Evolutionary conservation across 106 monocot species (phyloP), one percentile per base, ranked within the genome.

Genomic region (Dioscorea zingiberensis): DNA sequence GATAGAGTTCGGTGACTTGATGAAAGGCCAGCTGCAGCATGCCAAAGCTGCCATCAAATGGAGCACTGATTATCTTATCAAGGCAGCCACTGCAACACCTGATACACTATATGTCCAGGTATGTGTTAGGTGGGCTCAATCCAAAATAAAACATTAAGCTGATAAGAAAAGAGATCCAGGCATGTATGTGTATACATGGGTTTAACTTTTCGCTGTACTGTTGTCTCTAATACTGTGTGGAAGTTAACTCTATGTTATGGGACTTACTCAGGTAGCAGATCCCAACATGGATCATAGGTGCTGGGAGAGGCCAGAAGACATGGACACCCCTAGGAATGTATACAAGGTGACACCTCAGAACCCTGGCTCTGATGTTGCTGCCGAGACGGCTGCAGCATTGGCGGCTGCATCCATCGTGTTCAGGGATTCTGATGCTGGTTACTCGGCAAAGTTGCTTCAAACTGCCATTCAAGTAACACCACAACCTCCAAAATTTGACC

Each of bases 291-390:
- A 91, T 23, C 91, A 87, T 30, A 68, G 62, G 21, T 91, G 91
- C 78, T 91, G 88, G 93, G 93, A 88, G 77, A 77, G 87, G 66
- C 92, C 87, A 1, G 92, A 93, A 25, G 92, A 84, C 79, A 91
- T 91, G 87, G 91, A 87, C 77, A 92, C 87, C 4, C 79, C 82
- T 21, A 72, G 91, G 4, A 83, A 58, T 18, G 85, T 80, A 10
- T 90, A 85, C 77, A 79, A 62, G 48, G 81, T 91, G 17, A 75
- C 84, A n/a, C 21, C 25, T 10, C 76, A 87, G 44, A 87, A 71
- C 55, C 91, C 91, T 10, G 87, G 91, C 1, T 87, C 87, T 8
- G 91, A 91, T 59, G 87, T 91, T 12, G 87, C 87, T 11, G 83
- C 76, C 3, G 86, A 91, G 73, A 91, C 84, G 0, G 91, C 91